Base-by-base conservation (phyloP, 495 filamentous ascomycete genomes). In the Hypoxylon crocopeplum region DNA sequence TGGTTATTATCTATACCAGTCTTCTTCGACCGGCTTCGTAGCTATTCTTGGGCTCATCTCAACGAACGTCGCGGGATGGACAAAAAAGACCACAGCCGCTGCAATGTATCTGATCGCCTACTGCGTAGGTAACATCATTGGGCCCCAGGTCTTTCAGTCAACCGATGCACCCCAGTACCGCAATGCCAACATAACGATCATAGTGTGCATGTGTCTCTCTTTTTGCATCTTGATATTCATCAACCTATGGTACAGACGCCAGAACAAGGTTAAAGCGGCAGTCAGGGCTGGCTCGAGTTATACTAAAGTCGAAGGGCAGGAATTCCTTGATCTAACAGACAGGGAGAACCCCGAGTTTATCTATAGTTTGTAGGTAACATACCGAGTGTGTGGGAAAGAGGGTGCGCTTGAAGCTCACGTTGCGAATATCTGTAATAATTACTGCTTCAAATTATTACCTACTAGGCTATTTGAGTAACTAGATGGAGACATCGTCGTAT, bases 11-110 rank as follows among this genome's bases (percentile, higher is more conserved):
- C 71, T 88, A 32, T 87, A 84, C 0, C 78, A 84, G 68, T 77
- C 83, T 6, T 76, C 71, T 44, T 77, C 87, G 1, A 86, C 83
- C 12, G 80, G 79, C 5, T 81, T 88, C 67, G 84, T 86, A 0
- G 76, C 82, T 36, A 70, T 73, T 0, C 73, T 87, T 48, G 81
- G 83, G 1, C 75, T 88, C 47, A 83, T 88, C 37, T 80, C 79
- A 0, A 83, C 80, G 16, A 90, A 91, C 56, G 82, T 89, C 5
- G 84, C 86, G 0, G 86, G 87, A 13, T 90, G 88, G 67, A 90
- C 88, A 7, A 89, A 90, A 74, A 90, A 89, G 70, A 90, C 87
- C 0, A 90, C 87, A 0, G 83, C 88, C 5, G 86, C 86, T 0
- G 86, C 86, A 0, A 68, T 91, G 45, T 89, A 87, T 53, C 69